A percentile compares a stretch with the other conserved stretches of the same genome.
Conservation (phyloP, 768 basidiomycete genomes). For the Cystofilobasidium bisporidii region DNA sequence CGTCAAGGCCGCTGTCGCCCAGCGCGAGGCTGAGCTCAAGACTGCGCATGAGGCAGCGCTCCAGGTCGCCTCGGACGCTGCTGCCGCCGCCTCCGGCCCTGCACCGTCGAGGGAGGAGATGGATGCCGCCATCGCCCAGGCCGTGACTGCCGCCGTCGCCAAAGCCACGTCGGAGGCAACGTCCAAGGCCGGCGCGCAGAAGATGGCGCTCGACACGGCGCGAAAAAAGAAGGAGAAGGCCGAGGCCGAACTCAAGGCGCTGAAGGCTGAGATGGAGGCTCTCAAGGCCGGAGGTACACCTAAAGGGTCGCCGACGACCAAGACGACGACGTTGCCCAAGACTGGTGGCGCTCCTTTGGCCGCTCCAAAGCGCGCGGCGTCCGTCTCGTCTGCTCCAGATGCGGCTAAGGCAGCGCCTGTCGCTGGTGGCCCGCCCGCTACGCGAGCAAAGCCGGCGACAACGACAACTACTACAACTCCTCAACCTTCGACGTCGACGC, state of each 20-base stretch:
- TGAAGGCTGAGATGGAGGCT: background rate
- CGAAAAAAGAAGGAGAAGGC: conserved; percentile 7
- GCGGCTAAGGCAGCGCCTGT: background rate
- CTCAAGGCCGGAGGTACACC: background rate
- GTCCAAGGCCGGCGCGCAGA: conserved; percentile 12
- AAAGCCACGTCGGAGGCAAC: conserved; percentile 8
- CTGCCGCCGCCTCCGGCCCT: background rate
- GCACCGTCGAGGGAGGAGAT: conserved; percentile 5
- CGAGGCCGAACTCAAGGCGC: background rate
- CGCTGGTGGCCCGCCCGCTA: background rate
- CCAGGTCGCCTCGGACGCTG: conserved; percentile 2
- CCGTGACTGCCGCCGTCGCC: conserved; percentile 19
- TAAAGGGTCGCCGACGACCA: background rate
- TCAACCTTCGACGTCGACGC: background rate
- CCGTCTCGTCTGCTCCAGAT: background rate
- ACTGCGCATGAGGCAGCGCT: conserved; percentile 13
- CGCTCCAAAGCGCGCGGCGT: background rate
- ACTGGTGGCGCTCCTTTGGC: background rate
- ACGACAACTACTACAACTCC: background rate
- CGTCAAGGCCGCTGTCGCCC: conserved; percentile 21
- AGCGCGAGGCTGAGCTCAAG: conserved; percentile 21
- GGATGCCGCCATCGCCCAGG: conserved; percentile 5
- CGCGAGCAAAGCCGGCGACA: background rate
- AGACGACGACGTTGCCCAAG: background rate
- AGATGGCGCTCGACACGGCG: conserved; percentile 12